Percentiles rank a stretch among this genome's conserved stretches.
These are phyloP conservation scores for Wickerhamomyces silvicola DNA, from an alignment of 805 yeast species.

Conservation along the genomic window DNA sequence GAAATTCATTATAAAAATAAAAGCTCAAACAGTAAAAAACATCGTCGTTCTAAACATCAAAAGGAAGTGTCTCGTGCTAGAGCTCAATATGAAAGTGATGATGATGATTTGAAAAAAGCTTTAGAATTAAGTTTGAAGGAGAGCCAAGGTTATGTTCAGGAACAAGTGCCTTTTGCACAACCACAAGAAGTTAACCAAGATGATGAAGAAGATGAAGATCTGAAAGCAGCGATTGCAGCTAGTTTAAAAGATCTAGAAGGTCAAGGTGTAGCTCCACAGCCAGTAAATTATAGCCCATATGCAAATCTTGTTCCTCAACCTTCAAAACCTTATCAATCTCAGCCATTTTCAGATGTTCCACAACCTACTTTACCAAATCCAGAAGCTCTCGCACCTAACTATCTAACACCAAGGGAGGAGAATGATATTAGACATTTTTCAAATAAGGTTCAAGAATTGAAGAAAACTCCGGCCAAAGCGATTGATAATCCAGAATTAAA, in stretches of 20 bases:
- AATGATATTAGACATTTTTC: slow-evolving; percentile 64
- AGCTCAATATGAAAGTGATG: slow-evolving; percentile 35
- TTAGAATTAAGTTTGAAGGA: slow-evolving; percentile 74
- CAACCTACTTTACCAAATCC: slow-evolving; percentile 16
- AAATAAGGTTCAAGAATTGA: slow-evolving; percentile 46
- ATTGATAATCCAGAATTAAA: slow-evolving; percentile 41
- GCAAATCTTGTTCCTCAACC: slow-evolving; percentile 12
- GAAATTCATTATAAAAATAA: slow-evolving; percentile 42
- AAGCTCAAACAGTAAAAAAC: slow-evolving; percentile 19
- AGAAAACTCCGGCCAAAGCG: slow-evolving; percentile 9
- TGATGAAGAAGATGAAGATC: slow-evolving; percentile 77
- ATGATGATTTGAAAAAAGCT: slow-evolving; percentile 72
- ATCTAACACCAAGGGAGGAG: slow-evolving; percentile 50
- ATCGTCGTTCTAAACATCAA: slow-evolving; percentile 12
- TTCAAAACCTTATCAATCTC: slow-evolving; percentile 5
- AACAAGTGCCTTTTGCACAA: slow-evolving; percentile 9
- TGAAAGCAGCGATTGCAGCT: slow-evolving; percentile 92
- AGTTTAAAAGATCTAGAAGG: slow-evolving; percentile 70
- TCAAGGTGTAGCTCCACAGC: too few species aligned
- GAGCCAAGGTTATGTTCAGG: slow-evolving; percentile 24
- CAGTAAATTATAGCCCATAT: slow-evolving; percentile 7
- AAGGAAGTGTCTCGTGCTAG: slow-evolving; percentile 22
- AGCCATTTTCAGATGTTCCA: too few species aligned
- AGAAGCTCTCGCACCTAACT: slow-evolving; percentile 9
- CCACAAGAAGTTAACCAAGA: slow-evolving; percentile 5